Conservation (phyloP, 1,284 basidiomycete species). For the Ceratobasidium sp. region DNA sequence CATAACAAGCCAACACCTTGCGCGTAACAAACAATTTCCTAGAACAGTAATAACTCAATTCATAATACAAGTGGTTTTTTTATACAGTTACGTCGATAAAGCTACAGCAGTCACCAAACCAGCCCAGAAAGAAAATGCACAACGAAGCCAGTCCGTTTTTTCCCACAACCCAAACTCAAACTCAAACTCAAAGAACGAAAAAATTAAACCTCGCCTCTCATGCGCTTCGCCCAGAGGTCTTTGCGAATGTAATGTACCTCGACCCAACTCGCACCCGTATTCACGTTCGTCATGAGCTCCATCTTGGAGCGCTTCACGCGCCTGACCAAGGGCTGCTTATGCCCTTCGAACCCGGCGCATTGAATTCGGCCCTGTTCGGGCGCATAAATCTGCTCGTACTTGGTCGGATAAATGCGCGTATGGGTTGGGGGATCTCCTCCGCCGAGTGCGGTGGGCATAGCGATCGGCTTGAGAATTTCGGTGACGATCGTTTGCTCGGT, state of each 20-base stretch:
- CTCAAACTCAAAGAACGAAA: background rate
- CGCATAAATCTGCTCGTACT: conserved; percentile 20
- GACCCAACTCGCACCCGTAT: conserved; percentile 34
- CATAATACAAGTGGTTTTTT: too few relatives aligned
- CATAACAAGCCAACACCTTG: too few relatives aligned
- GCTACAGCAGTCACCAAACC: too few relatives aligned
- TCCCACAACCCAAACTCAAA: background rate
- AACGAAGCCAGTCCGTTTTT: conserved; percentile 11
- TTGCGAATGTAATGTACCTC: conserved; percentile 32
- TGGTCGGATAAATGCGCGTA: conserved; percentile 24
- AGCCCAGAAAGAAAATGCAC: too few relatives aligned
- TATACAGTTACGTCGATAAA: too few relatives aligned
- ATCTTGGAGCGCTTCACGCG: conserved; percentile 22
- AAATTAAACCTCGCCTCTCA: background rate
- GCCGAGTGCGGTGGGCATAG: background rate
- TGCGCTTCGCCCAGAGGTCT: conserved; percentile 31
- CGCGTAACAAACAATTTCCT: too few relatives aligned
- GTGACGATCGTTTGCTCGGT: conserved; percentile 28
- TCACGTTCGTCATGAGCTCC: conserved; percentile 34
- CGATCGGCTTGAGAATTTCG: conserved; percentile 21
- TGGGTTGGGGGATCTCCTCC: background rate
- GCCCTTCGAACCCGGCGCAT: conserved; percentile 22
- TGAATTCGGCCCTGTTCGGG: conserved; percentile 4
- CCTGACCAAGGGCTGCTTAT: background rate
- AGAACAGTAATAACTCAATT: too few relatives aligned